These are phyloP conservation scores for Auricularia cornea DNA, from an alignment of 768 basidiomycete genomes.

Conservation along the genomic window DNA sequence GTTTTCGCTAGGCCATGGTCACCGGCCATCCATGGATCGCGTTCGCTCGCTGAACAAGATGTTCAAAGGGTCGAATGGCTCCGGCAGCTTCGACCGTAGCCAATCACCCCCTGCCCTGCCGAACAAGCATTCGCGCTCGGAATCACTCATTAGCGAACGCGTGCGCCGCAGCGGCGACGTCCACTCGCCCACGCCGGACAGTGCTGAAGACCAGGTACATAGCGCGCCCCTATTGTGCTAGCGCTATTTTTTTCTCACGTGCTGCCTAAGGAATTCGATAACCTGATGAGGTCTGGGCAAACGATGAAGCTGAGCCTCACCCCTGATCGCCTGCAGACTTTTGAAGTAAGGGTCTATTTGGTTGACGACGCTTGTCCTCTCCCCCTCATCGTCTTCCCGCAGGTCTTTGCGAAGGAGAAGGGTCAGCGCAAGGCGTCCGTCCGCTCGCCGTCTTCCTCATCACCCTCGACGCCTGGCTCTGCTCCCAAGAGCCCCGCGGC, in stretches of 20 bases:
- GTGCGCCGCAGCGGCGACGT: constrained; percentile 1
- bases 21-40: not conserved
- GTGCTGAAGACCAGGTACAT: constrained; percentile 3
- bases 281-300: constrained; percentile 78
- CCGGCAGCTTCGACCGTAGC: not conserved
- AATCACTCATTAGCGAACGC: constrained; percentile 3
- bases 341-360: constrained; percentile 60
- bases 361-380: not conserved
- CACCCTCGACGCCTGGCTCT: not conserved
- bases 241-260: not conserved
- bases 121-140: not conserved
- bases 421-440: not conserved
- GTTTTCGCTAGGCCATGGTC: not conserved
- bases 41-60: not conserved
- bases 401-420: constrained; percentile 11
- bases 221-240: not conserved
- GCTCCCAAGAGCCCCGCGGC: not conserved
- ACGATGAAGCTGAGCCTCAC: constrained; percentile 96
- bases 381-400: not conserved
- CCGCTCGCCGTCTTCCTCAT: not conserved
- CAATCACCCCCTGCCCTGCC: not conserved
- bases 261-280: constrained; percentile 67
- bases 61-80: not conserved
- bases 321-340: constrained; percentile 84
- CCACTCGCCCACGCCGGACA: constrained; percentile 1